A percentile compares a stretch with the other conserved stretches of the same genome.
phyloP scores from a whole-genome alignment of 495 filamentous ascomycete genomes.

The Hypoxylon fragiforme region DNA sequence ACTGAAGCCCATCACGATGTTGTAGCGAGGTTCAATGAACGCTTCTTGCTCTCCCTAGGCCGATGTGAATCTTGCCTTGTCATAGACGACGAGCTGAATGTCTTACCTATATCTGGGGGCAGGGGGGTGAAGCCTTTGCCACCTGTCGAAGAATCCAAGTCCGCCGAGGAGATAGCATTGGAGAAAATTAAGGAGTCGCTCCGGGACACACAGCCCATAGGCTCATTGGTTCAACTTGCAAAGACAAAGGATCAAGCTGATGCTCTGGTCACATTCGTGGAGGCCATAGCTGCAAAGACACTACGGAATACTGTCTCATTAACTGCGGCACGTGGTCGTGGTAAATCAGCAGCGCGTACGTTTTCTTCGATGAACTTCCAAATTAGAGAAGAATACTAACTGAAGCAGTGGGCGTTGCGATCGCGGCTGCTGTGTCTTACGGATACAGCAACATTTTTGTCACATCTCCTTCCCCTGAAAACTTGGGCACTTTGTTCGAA shows the following conservation, averaged over 20 bases:
- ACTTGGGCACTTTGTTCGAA: conserved; percentile 96
- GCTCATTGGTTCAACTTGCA: conserved; percentile 78
- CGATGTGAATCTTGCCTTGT: conserved; percentile 94
- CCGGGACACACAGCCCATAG: conserved; percentile 81
- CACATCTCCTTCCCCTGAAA: conserved; percentile 96
- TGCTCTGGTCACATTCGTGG: conserved; percentile 90
- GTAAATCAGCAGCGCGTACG: conserved; percentile 82
- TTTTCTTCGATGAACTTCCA: not conserved
- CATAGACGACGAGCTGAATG: conserved; percentile 97
- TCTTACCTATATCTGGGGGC: conserved; percentile 94
- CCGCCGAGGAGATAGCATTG: conserved; percentile 72
- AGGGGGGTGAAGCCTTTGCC: conserved; percentile 87
- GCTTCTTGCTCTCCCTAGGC: conserved; percentile 92
- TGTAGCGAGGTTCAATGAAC: conserved; percentile 93
- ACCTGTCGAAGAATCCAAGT: conserved; percentile 69
- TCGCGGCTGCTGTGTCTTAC: conserved; percentile 91
- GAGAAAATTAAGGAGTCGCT: conserved; percentile 85
- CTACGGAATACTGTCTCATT: conserved; percentile 89
- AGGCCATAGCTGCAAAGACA: conserved; percentile 96
- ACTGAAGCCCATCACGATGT: conserved; percentile 98
- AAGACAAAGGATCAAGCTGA: conserved; percentile 95
- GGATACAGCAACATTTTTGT: conserved; percentile 99
- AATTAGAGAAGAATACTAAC: conserved; percentile 11
- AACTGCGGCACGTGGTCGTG: conserved; percentile 91
- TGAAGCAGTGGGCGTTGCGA: conserved; percentile 68